These are phyloP conservation scores for Aspergillus sp. DNA, from an alignment of 2,329 filamentous ascomycete species.

Conservation along the genomic window DNA sequence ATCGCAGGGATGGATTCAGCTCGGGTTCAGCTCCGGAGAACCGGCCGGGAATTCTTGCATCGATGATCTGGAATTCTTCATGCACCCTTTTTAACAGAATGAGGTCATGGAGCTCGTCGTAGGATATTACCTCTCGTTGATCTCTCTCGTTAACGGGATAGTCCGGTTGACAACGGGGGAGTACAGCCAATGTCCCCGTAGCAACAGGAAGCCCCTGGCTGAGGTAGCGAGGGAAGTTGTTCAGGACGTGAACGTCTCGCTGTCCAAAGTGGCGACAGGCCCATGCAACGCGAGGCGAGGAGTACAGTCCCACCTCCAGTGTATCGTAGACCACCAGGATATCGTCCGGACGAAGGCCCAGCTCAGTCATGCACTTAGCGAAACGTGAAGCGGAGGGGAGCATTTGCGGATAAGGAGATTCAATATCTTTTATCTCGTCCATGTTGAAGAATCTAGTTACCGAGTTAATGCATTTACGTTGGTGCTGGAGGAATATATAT, in stretches of 20 bases:
- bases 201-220: slow-evolving; percentile 19
- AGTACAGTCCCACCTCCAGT: slow-evolving; percentile 28
- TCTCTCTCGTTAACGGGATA: slow-evolving; percentile 7
- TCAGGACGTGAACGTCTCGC: slow-evolving; percentile 27
- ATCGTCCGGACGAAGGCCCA: slow-evolving; percentile 24
- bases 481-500: not conserved
- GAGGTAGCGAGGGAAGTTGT: slow-evolving; percentile 29
- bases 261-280: slow-evolving; percentile 29
- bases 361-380: slow-evolving; percentile 16
- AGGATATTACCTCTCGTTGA: slow-evolving; percentile 12
- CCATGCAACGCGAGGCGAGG: slow-evolving; percentile 31
- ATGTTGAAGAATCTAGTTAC: slow-evolving; percentile 29
- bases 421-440: slow-evolving; percentile 23
- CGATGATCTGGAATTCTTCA: slow-evolving; percentile 20
- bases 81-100: not conserved
- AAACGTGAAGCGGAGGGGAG: slow-evolving; percentile 26
- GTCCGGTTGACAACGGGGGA: not conserved
- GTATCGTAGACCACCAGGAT: slow-evolving; percentile 32
- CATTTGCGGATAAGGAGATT: slow-evolving; percentile 30
- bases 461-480: not conserved
- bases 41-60: slow-evolving; percentile 20
- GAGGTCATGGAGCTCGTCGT: slow-evolving; percentile 17
- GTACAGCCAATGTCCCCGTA: not conserved
- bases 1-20: slow-evolving; percentile 14
- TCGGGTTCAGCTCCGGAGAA: slow-evolving; percentile 22